phyloP scores from a whole-genome alignment of 2,329 filamentous ascomycete species.

The Periconia digitata region DNA sequence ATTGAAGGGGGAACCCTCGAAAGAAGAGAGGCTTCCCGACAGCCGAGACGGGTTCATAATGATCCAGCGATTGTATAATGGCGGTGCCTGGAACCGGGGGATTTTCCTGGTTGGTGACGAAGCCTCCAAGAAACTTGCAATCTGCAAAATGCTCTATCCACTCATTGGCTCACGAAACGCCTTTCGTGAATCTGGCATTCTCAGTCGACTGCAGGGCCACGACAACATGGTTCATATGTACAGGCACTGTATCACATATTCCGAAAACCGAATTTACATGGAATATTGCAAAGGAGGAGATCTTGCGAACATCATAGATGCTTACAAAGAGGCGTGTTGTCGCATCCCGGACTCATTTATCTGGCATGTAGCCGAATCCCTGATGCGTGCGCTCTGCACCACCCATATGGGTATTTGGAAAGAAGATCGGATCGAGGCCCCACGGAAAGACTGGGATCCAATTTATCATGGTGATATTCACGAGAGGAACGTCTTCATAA shows the following conservation, averaged over 20 bases:
- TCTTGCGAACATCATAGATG: background rate
- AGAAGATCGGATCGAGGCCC: background rate
- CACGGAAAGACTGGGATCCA: background rate
- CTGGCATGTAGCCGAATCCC: background rate
- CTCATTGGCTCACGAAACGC: background rate
- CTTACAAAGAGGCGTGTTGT: background rate
- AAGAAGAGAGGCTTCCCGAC: background rate
- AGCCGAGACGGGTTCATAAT: background rate
- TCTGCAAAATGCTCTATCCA: background rate
- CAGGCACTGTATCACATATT: background rate
- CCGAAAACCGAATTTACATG: background rate
- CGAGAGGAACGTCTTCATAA: background rate
- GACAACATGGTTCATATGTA: background rate
- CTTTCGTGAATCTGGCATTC: background rate
- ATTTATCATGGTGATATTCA: background rate
- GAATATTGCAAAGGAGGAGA: background rate
- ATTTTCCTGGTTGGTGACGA: background rate
- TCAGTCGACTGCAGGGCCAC: background rate
- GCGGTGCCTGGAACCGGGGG: background rate
- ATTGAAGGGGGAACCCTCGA: too few species aligned
- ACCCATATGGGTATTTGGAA: background rate
- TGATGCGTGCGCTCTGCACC: background rate
- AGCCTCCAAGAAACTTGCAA: background rate
- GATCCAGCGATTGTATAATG: background rate
- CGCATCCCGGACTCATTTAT: background rate